Conservation (phyloP, 345 rosid species). For the Luvunga scandens region DNA sequence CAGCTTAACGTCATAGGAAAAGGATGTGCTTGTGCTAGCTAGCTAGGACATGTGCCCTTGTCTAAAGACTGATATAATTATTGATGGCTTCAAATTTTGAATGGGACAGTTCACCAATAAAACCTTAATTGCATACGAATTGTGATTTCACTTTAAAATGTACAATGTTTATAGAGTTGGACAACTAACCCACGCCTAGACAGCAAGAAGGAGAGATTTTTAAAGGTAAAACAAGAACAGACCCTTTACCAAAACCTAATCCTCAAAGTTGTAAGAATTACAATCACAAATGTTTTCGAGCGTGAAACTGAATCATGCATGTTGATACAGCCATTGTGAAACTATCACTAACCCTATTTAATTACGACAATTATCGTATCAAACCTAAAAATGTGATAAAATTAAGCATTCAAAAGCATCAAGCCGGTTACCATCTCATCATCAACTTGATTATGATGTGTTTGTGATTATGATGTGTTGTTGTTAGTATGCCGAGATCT, state of each 20-base stretch:
- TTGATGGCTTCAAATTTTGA: constrained; percentile 16
- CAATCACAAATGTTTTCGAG: not conserved
- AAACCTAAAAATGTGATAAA: constrained; percentile 11
- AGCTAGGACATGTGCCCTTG: not conserved
- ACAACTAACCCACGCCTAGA: not conserved
- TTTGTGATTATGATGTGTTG: not conserved
- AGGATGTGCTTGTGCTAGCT: not conserved
- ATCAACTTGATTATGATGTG: not conserved
- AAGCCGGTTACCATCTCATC: not conserved
- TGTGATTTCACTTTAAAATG: no score
- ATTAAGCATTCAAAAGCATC: not conserved
- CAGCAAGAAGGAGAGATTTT: not conserved
- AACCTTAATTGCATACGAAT: not conserved
- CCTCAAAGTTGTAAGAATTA: not conserved
- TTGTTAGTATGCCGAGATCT: not conserved
- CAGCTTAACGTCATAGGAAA: constrained; percentile 12
- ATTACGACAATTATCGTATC: constrained; percentile 6
- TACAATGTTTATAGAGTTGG: not conserved
- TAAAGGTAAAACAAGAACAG: not conserved
- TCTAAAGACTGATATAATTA: not conserved
- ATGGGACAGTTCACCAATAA: constrained; percentile 24
- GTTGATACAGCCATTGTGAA: not conserved
- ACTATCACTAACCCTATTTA: constrained; percentile 10
- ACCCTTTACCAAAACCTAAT: constrained; percentile 2
- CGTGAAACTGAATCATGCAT: not conserved